These are phyloP conservation scores for Botrytis pseudocinerea DNA, from an alignment of 2,329 filamentous ascomycete genomes.

Conservation along the genomic window DNA sequence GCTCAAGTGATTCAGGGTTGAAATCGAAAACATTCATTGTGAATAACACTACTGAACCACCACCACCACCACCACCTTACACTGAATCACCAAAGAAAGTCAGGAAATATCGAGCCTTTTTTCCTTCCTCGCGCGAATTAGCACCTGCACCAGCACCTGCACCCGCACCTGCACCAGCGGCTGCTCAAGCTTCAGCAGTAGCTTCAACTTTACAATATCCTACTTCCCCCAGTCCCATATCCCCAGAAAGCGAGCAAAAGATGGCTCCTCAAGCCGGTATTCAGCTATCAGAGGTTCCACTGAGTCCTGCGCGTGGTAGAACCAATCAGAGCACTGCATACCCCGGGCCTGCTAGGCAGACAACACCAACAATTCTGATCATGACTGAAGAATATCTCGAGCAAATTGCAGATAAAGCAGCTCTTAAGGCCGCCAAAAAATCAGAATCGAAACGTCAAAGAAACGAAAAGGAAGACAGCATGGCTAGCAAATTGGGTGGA, in stretches of 20 bases:
- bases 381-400: slow-evolving; percentile 24
- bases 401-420: slow-evolving; percentile 24
- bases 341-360: slow-evolving; percentile 31
- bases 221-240: slow-evolving; percentile 60
- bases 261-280: slow-evolving; percentile 65
- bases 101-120: slow-evolving; percentile 55
- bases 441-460: slow-evolving; percentile 50
- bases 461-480: slow-evolving; percentile 65
- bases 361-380: slow-evolving; percentile 24
- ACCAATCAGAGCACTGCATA: slow-evolving; percentile 41
- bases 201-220: slow-evolving; percentile 54
- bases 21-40: slow-evolving; percentile 20
- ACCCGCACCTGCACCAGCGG: slow-evolving; percentile 29
- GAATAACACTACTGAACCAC: slow-evolving; percentile 13
- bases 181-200: slow-evolving; percentile 31
- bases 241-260: slow-evolving; percentile 60
- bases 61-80: slow-evolving; percentile 38
- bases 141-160: slow-evolving; percentile 49
- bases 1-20: background rate
- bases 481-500: slow-evolving; percentile 57
- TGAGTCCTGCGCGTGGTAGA: slow-evolving; percentile 46
- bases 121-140: slow-evolving; percentile 54
- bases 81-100: slow-evolving; percentile 35
- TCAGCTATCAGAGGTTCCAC: slow-evolving; percentile 58
- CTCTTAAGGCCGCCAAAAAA: slow-evolving; percentile 35